Evolutionary conservation across 768 basidiomycete species (phyloP).

Genomic region (Boletellus ananas): DNA sequence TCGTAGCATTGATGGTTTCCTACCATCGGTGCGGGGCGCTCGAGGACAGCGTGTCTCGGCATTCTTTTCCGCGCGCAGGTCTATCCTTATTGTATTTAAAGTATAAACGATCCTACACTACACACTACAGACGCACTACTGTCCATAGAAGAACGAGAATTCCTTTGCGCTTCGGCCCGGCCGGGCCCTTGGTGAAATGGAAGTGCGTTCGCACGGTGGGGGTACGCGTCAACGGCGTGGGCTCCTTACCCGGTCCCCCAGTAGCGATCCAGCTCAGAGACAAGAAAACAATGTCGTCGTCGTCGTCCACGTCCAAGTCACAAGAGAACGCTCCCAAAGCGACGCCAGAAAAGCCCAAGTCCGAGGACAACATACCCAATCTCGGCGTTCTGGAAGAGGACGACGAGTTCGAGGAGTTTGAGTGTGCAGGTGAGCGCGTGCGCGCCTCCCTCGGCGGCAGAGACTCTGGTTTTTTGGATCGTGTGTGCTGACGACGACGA

Average conservation of each 20-base stretch:
- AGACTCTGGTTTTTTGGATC: too few species aligned
- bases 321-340: constrained; percentile 26
- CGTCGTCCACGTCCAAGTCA: constrained; percentile 42
- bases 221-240: constrained; percentile 6
- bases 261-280: too few species aligned
- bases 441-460: too few species aligned
- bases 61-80: constrained; percentile 9
- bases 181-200: too few species aligned
- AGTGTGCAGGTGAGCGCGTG: constrained; percentile 62
- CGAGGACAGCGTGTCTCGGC: constrained; percentile 8
- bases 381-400: constrained; percentile 94
- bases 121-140: not conserved
- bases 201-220: constrained; percentile 21
- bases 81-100: constrained; percentile 36
- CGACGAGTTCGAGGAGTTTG: constrained; percentile 95
- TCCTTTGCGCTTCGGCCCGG: too few species aligned
- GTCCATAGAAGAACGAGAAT: not conserved
- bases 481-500: not conserved
- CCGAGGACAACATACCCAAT: constrained; percentile 51
- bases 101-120: constrained; percentile 4
- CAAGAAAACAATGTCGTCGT: constrained; percentile 11
- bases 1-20: constrained; percentile 12
- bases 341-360: constrained; percentile 36
- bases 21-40: constrained; percentile 1
- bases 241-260: constrained; percentile 25